Base-by-base conservation (phyloP, 305 asterid genomes). In the Fraxinus paxiana region DNA sequence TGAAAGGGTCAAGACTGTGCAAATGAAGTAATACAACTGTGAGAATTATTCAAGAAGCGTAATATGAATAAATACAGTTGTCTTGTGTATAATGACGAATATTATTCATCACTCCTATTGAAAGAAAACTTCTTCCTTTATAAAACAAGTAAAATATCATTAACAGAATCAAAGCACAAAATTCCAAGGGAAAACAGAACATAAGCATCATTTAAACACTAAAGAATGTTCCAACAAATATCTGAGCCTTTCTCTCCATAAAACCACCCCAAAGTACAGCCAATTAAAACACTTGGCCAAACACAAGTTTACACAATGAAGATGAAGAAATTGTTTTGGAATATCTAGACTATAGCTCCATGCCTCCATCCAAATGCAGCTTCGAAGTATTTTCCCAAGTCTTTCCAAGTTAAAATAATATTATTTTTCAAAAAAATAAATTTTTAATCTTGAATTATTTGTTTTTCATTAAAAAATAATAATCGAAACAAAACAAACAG, bases 1-100 rank as follows among this genome's bases (percentile, higher is more conserved):
- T 79, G 76, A 81, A 70, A 69, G 56, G 13, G 74, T 75, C 69
- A 71, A 74, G 82, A 71, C 37, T n/a, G 20, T 46, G 67, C 18
- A 83, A 72, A 6, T 30, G 24, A 24, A 78, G 15, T 38, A 46
- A 26, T 38, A 4, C 13, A 38, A 35, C 8, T 6, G 24, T n/a
- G 7, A 33, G 75, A 70, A 31, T 70, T 13, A 70, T 33, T 70
- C 75, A 70, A 70, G 43, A 31, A 31, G 46, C 75, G 31, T 70
- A 30, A 28, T 30, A 30, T 15, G 20, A 30, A 69, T 69, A 67
- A 26, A 67, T 4, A 67, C 31, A 63, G 71, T n/a, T n/a, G 30
- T 9, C 31, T 24, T 24, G 6, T 63, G 7, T 63, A 63, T 63
- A 65, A 65, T 65, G 15, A 28, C 33, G 18, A 30, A 65, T 65